Percentiles rank a stretch among this genome's conserved stretches.
Evolutionary conservation across 768 basidiomycete genomes (phyloP).

Genomic region (Termitomyces sp.): DNA sequence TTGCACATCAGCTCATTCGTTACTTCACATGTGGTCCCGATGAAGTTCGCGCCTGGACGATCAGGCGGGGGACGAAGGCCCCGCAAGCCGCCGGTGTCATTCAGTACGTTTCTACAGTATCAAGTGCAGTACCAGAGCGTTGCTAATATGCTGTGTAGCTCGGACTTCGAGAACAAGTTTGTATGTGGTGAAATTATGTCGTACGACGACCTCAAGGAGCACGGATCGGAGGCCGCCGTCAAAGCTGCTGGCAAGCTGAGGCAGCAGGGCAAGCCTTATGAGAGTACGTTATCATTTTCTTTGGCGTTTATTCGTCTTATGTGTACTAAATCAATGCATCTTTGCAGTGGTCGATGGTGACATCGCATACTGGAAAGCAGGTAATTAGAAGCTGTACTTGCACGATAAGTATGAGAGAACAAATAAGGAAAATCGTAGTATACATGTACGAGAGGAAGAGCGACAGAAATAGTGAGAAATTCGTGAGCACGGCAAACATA

Average conservation of each 20-base stretch:
- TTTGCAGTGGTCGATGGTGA: constrained; percentile 77
- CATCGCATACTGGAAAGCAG: constrained; percentile 90
- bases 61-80: constrained; percentile 88
- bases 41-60: constrained; percentile 98
- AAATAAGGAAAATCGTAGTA: constrained; percentile 2
- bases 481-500: background rate
- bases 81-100: constrained; percentile 98
- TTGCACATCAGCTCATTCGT: constrained; percentile 63
- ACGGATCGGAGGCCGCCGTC: constrained; percentile 85
- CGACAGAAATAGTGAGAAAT: background rate
- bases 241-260: constrained; percentile 93
- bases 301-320: background rate
- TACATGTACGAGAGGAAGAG: constrained; percentile 1
- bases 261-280: constrained; percentile 96
- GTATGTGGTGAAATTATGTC: constrained; percentile 97
- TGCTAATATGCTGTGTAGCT: constrained; percentile 34
- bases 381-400: constrained; percentile 28
- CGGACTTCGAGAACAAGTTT: constrained; percentile 97
- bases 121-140: background rate
- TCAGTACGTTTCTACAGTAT: constrained; percentile 52
- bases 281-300: constrained; percentile 50
- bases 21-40: constrained; percentile 98
- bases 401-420: background rate
- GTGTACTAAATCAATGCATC: background rate
- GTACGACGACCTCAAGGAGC: constrained; percentile 84